Conservation (phyloP, 1,284 basidiomycete genomes). For the Malassezia yamatoensis region DNA sequence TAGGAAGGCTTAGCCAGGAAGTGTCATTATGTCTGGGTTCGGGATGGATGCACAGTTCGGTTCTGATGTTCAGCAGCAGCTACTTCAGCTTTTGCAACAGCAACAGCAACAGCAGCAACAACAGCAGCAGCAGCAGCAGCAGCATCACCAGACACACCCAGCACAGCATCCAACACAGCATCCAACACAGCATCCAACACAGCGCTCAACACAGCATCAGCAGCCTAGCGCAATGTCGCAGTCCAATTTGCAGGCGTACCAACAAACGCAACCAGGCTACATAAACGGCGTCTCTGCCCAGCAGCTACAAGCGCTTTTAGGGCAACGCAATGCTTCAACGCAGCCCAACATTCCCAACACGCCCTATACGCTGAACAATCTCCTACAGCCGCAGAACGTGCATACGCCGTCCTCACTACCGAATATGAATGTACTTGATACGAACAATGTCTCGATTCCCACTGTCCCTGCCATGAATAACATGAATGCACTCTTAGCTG, state of each 20-base stretch:
- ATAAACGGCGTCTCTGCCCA: slow-evolving; percentile 10
- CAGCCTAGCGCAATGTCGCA: not conserved
- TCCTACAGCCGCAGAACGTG: not conserved
- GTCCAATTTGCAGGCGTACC: not conserved
- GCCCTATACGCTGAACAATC: not conserved
- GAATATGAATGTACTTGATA: not conserved
- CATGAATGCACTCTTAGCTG: slow-evolving; percentile 1
- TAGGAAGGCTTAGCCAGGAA: too few relatives aligned
- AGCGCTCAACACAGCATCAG: slow-evolving; percentile 18
- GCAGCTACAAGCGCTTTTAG: slow-evolving; percentile 18
- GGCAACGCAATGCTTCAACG: not conserved
- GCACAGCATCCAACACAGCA: not conserved
- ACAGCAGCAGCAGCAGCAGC: slow-evolving; percentile 20
- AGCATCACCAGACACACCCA: not conserved
- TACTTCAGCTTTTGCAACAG: slow-evolving; percentile 22
- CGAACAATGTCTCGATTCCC: not conserved
- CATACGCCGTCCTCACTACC: not conserved
- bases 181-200: slow-evolving; percentile 23
- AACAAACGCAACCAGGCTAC: slow-evolving; percentile 21
- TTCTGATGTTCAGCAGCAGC: slow-evolving; percentile 21
- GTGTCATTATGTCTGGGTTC: not conserved
- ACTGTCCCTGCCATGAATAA: not conserved
- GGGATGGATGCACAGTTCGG: not conserved
- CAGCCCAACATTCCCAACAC: not conserved
- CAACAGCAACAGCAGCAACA: slow-evolving; percentile 22